Evolutionary conservation across 495 filamentous ascomycete species (phyloP), one percentile per base, ranked within the genome.

Genomic region (Parmelia sp.): DNA sequence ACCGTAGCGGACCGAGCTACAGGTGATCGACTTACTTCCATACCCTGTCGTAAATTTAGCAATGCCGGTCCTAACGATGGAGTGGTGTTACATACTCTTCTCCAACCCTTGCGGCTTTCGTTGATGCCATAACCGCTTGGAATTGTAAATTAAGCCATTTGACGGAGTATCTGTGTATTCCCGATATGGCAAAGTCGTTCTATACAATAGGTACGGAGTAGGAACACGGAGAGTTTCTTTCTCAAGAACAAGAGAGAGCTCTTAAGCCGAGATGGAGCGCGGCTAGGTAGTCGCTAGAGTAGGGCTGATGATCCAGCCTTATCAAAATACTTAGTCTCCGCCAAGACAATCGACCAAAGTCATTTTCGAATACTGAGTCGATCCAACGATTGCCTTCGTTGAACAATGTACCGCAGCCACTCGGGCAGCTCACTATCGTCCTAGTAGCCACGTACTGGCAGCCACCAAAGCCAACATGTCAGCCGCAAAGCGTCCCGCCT

Each of bases 21-120:
- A 33, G 7, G 17, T 0, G 3, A 11, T 21, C 8, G 27, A 83
- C 91, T 85, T 83, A 96, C 92, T 98, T 98, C 94, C 94, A 98
- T 67, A 96, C 88, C 76, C 94, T 98, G 70, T 65, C 55, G 19
- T 12, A 62, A 51, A 73, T 70, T 78, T 72, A 71, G 75, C 62
- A 66, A 68, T 65, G 57, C 63, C 44, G 33, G 6, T 42, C 47
- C 64, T 61, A 1, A 33, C 27, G 44, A 51, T 42, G 56, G 40
- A 40, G 51, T 49, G 12, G 33, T 55, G 35, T 55, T 51, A 59
- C 92, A 81, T 84, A 97, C 94, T 98, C 95, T 87, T 98, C 94
- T 73, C 94, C 94, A 74, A 96, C 82, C 68, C 94, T 88, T 65
- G 90, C 90, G 67, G 91, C 90, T 81, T 96, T 97, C 44, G 85